phyloP scores from a whole-genome alignment of 768 basidiomycete genomes.

The Agaricus blazei region DNA sequence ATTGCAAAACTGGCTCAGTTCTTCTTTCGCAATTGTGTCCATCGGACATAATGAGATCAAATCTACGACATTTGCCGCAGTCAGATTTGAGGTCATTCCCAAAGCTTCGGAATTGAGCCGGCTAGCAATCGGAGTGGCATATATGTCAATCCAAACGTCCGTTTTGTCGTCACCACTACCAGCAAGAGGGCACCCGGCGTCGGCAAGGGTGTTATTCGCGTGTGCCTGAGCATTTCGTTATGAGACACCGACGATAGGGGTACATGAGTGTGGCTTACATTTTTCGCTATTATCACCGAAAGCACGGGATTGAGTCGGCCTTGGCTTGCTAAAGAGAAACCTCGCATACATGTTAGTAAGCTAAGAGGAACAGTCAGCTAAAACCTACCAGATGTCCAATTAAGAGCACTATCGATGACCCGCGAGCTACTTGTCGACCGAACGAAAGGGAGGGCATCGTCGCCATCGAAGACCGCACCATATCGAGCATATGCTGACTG shows the following conservation, averaged over 20 bases:
- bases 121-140: constrained; percentile 47
- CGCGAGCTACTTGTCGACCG: constrained; percentile 44
- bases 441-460: constrained; percentile 43
- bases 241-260: not conserved
- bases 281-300: constrained; percentile 54
- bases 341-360: constrained; percentile 26
- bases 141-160: constrained; percentile 48
- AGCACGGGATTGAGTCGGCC: constrained; percentile 40
- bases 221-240: not conserved
- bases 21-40: constrained; percentile 51
- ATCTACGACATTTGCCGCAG: constrained; percentile 44
- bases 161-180: constrained; percentile 39
- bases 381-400: constrained; percentile 60
- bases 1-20: constrained; percentile 61
- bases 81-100: constrained; percentile 47
- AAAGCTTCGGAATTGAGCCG: constrained; percentile 62
- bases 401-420: constrained; percentile 64
- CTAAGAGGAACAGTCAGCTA: not conserved
- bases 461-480: constrained; percentile 32
- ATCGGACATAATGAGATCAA: constrained; percentile 79
- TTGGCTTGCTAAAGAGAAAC: constrained; percentile 53
- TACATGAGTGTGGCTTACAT: constrained; percentile 28
- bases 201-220: constrained; percentile 63
- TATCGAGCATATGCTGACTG: constrained; percentile 51
- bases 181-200: constrained; percentile 58